Base-by-base conservation (phyloP, 805 yeast genomes). In the Blastobotrys robertii region DNA sequence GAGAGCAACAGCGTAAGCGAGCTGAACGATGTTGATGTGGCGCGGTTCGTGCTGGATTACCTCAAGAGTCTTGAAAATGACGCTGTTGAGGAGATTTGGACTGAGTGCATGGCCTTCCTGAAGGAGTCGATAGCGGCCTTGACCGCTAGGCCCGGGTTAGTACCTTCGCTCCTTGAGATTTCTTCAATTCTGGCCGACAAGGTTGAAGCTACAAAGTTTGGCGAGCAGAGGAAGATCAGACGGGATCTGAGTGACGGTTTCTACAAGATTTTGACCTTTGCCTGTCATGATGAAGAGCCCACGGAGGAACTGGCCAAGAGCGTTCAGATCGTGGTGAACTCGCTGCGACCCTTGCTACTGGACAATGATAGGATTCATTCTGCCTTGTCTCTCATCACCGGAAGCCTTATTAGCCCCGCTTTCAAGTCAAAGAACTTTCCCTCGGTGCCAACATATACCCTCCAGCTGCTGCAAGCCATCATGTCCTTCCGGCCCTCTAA, bases 31-130 rank as follows among this genome's bases (percentile, higher is more conserved):
- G 59, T 55, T 31, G 67, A 64, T 7, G 52, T 81, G 9, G 65
- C 77, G 1, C 51, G 54, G 1, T 83, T 84, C 55, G 59, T 87
- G 45, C 68, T 77, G 6, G 65, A 63, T 0, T 92, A 90, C 57
- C 64, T 81, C 15, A 63, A 63, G 4, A 72, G 87, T 0, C 64
- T 88, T 33, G 94, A 84, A 49, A 72, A 72, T 47, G 94, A 86
- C 52, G 77, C 84, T 0, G 66, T 86, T 39, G 87, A 82, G 46
- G 97, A 90, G 45, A 72, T 87, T 13, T 90, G 87, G 79, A 59
- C 60, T 8, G 73, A 71, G 15, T 64, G 80, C 30, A 63, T 75
- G 19, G 57, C 59, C 2, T 87, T 84, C 50, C 65, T 84, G 25
- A 19, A 19, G 25, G 25, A 19, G 25, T 19, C 25, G 6, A 19